Percentiles rank a stretch among this genome's conserved stretches.
Evolutionary conservation across 495 filamentous ascomycete genomes (phyloP).

Genomic region (Penicillium samsonianum): DNA sequence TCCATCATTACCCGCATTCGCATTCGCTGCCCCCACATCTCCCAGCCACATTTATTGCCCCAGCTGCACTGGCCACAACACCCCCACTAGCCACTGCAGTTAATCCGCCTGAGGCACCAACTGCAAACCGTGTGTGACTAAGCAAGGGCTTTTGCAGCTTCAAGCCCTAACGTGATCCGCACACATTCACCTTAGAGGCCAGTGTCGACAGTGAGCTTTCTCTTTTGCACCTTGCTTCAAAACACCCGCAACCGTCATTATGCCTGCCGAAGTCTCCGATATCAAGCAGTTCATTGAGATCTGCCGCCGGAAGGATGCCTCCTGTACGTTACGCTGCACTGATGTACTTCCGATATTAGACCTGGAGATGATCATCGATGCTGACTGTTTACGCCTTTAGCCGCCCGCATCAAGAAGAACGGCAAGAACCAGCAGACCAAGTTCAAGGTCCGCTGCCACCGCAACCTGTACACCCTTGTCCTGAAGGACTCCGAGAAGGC

Average conservation of each 20-base stretch:
- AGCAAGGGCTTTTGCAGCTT: constrained; percentile 23
- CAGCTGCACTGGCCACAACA: constrained; percentile 5
- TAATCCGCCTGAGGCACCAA: constrained; percentile 8
- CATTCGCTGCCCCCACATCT: neutral
- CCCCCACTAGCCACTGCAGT: constrained; percentile 1
- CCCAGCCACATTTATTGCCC: neutral
- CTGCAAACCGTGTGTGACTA: constrained; percentile 14
- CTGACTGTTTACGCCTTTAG: constrained; percentile 48
- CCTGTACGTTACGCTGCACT: constrained; percentile 62
- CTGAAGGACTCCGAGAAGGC: constrained; percentile 98
- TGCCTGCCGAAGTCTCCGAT: constrained; percentile 97
- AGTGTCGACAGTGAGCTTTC: constrained; percentile 24
- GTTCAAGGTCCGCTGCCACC: constrained; percentile 99
- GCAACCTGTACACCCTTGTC: constrained; percentile 93
- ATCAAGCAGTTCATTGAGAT: constrained; percentile 99
- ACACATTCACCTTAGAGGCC: constrained; percentile 21
- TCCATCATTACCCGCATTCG: neutral
- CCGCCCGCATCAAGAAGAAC: constrained; percentile 97
- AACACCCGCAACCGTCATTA: constrained; percentile 51
- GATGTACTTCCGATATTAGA: constrained; percentile 5
- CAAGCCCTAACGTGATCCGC: constrained; percentile 42
- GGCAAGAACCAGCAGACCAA: constrained; percentile 85
- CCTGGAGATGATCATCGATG: constrained; percentile 11
- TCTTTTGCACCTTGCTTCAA: constrained; percentile 22
- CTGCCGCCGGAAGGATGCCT: constrained; percentile 97